Evolutionary conservation across 148 eudicot species (phyloP), one percentile per base, ranked within the genome.

Genomic region (Rhododendron mucronatum): DNA sequence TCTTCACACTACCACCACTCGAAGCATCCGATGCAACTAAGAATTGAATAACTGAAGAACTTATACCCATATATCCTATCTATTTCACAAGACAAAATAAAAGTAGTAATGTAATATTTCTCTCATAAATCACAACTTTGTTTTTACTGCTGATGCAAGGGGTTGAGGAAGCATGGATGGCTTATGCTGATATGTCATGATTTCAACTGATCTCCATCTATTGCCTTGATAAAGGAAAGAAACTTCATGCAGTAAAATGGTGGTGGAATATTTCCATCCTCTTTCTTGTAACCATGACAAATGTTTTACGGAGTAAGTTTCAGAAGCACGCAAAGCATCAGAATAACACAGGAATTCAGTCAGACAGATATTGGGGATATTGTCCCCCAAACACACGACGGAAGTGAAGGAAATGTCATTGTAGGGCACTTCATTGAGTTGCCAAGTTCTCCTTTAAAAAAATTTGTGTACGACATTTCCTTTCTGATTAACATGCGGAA

Each of bases 21-120:
- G 87, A 89, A 86, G 80, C 85, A 45, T 91, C 90, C 16, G 90
- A 82, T 37, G 84, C 80, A 84, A 67, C 91, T 90, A 88, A 83
- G 84, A 86, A 76, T 82, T 75, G 84, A 86, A 57, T 63, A 51
- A 80, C 50, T 23, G 13, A 79, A 71, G 13, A 67, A 71, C 51
- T 33, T 55, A 14, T 33, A 16, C 45, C 47, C 21, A 85, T n/a
- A 14, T 16, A 80, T 80, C 82, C 82, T 50, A 48, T 80, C 63
- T 53, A 80, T 80, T 48, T 14, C 82, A 48, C 28, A 2, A 50
- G 50, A 80, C 82, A 50, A 48, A 47, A 26, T 28, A 80, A 12
- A 26, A 80, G 7, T 80, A 80, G 35, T 5, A 80, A 26, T 50
- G 57, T 50, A 80, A 14, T 30, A 44, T 78, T 11, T 59, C 48